Base-by-base conservation (phyloP, 768 basidiomycete species). In the Collybia mongolica region DNA sequence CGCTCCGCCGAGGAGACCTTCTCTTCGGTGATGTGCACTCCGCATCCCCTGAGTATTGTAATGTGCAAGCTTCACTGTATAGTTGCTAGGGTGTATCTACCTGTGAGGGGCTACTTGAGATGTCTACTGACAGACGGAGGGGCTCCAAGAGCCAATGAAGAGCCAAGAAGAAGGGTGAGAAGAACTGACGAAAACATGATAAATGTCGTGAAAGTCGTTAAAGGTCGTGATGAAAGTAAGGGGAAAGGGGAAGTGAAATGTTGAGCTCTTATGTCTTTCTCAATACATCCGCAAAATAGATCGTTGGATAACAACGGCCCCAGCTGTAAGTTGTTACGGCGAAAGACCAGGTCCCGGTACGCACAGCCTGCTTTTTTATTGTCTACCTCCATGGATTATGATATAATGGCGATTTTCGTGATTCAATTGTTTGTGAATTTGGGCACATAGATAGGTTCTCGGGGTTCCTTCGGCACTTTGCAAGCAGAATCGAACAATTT, bases 11-110 rank as follows among this genome's bases (percentile, higher is more conserved):
- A 59, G 11, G 59, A 56, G 14, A 71, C 42, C 44, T 63, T 62
- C 44, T 66, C 65, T 15, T 62, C 59, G 20, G 65, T 60, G 49
- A 74, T 71, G 42, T 63, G 58, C 14, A 68, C 71, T 51, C 72
- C 74, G 46, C 75, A 77, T 14, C 54, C 63, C 52, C 71, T 71
- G 42, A 32, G 32, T 5, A 22, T 23, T 38, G 12, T 26, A 18
- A 48, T 17, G 35, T n/a, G n/a, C 20, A 20, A 9, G 1, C 7
- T 40, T 29, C 14, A 43, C 3, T 28, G 32, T 7, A 23, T n/a
- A n/a, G 5, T 35, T 8, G 2, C 17, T 8, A 14, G 2, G 5
- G 44, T n/a, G 39, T 28, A 52, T 51, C 47, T 53, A 32, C 17
- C 51, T 29, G 46, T 22, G 44, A 37, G 46, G 24, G 32, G 19